Percentiles rank a stretch among this genome's conserved stretches.
Conservation (phyloP, 768 basidiomycete genomes). For the Boletus sensibilis region DNA sequence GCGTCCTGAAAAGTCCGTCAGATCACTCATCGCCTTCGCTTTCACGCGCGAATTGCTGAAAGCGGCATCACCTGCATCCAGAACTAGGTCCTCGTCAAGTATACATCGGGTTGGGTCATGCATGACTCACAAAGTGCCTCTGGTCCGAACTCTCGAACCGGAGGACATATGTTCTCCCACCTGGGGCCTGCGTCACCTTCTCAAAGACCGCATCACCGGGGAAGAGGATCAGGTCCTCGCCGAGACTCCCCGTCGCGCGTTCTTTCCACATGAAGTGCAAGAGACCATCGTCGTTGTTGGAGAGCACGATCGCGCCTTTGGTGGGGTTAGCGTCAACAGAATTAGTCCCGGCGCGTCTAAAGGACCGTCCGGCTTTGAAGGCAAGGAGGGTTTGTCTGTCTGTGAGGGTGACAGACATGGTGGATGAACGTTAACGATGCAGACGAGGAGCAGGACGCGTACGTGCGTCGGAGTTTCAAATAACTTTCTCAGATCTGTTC, state of each 20-base stretch:
- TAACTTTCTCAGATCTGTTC: too few species aligned
- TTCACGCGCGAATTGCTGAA: not conserved
- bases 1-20: slow-evolving; percentile 50
- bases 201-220: slow-evolving; percentile 82
- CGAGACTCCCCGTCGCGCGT: slow-evolving; percentile 53
- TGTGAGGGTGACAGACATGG: slow-evolving; percentile 29
- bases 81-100: slow-evolving; percentile 47
- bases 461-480: slow-evolving; percentile 25
- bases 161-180: slow-evolving; percentile 79
- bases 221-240: slow-evolving; percentile 86
- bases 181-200: slow-evolving; percentile 63
- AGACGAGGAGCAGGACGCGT: slow-evolving; percentile 10
- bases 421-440: too few species aligned
- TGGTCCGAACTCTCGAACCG: slow-evolving; percentile 90
- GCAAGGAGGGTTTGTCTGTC: slow-evolving; percentile 38
- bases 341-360: slow-evolving; percentile 64
- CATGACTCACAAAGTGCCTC: slow-evolving; percentile 78
- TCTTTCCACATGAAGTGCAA: slow-evolving; percentile 83
- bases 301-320: slow-evolving; percentile 72
- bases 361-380: slow-evolving; percentile 73
- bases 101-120: not conserved
- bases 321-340: slow-evolving; percentile 63
- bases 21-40: not conserved
- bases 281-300: slow-evolving; percentile 70
- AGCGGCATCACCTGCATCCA: slow-evolving; percentile 72